These are phyloP conservation scores for Podospora anserina DNA, from an alignment of 495 filamentous ascomycete species.

Conservation along the genomic window DNA sequence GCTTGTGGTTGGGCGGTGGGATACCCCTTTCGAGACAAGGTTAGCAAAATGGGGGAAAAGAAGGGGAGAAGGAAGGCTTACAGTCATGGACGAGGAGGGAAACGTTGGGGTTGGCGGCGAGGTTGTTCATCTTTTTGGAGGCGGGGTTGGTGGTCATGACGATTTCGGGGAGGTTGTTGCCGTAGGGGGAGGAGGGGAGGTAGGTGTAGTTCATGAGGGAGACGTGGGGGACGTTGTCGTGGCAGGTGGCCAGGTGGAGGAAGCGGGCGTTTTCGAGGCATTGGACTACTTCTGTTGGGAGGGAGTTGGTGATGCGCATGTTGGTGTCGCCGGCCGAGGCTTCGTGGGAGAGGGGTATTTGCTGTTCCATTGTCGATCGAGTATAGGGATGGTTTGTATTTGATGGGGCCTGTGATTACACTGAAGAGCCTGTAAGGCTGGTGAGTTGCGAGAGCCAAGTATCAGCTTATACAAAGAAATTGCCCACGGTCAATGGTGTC, in stretches of 20 bases:
- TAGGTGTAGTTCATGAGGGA: slow-evolving; percentile 99
- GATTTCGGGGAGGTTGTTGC: slow-evolving; percentile 60
- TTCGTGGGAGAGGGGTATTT: slow-evolving; percentile 68
- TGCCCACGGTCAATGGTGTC: neutral
- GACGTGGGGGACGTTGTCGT: slow-evolving; percentile 80
- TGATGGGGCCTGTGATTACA: neutral
- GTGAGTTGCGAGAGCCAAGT: neutral
- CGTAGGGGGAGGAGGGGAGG: slow-evolving; percentile 77
- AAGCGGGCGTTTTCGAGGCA: slow-evolving; percentile 95
- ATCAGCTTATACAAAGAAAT: neutral
- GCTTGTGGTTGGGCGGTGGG: slow-evolving; percentile 81
- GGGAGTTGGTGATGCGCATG: slow-evolving; percentile 60
- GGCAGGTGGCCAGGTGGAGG: slow-evolving; percentile 91
- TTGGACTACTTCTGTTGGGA: slow-evolving; percentile 80
- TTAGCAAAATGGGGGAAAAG: too few relatives aligned
- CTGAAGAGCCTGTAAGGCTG: neutral
- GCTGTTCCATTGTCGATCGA: slow-evolving; percentile 39
- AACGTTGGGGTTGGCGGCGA: slow-evolving; percentile 83
- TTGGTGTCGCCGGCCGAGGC: slow-evolving; percentile 69
- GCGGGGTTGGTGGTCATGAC: slow-evolving; percentile 92
- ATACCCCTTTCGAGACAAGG: slow-evolving; percentile 52
- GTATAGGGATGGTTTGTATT: too few relatives aligned
- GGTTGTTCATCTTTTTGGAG: slow-evolving; percentile 84
- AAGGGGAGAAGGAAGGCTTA: neutral
- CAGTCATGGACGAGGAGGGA: slow-evolving; percentile 95